phyloP scores from a whole-genome alignment of 352 stramenopile genomes.

The Sclerospora graminicola region DNA sequence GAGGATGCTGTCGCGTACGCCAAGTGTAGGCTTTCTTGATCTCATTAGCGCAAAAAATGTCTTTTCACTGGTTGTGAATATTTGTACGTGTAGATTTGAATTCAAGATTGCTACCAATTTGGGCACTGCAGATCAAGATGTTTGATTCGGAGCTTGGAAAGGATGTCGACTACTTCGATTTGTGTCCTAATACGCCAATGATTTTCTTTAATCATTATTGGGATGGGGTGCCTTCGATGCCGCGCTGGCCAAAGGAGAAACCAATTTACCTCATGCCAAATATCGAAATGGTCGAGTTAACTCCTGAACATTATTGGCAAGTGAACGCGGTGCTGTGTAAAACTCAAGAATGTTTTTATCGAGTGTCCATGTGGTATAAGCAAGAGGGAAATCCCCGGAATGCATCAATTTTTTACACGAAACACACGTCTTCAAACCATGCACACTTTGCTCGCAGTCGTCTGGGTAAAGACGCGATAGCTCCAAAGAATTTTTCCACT shows the following conservation, averaged over 20 bases:
- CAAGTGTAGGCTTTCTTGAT: constrained; percentile 21
- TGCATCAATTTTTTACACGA: constrained; percentile 35
- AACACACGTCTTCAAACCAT: constrained; percentile 34
- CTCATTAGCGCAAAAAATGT: background rate
- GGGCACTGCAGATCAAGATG: constrained; percentile 19
- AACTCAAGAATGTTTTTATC: constrained; percentile 28
- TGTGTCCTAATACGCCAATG: constrained; percentile 37
- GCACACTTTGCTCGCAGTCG: constrained; percentile 13
- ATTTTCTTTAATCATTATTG: constrained; percentile 60
- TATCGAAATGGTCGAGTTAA: constrained; percentile 51
- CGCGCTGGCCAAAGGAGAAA: constrained; percentile 24
- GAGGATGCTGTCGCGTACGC: constrained; percentile 38
- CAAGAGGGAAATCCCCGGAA: constrained; percentile 32
- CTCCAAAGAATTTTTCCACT: constrained; percentile 27
- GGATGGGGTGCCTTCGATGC: constrained; percentile 9
- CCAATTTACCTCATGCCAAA: constrained; percentile 40
- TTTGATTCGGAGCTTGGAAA: constrained; percentile 12
- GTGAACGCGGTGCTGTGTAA: constrained; percentile 56
- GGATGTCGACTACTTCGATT: constrained; percentile 38
- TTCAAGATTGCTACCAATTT: constrained; percentile 22
- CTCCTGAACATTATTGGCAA: constrained; percentile 30
- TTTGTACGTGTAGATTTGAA: constrained; percentile 15
- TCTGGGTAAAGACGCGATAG: constrained; percentile 9
- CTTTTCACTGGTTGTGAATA: background rate
- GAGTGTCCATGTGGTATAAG: constrained; percentile 32